Conservation (phyloP, 768 basidiomycete species). For the Mrakia gelida region DNA sequence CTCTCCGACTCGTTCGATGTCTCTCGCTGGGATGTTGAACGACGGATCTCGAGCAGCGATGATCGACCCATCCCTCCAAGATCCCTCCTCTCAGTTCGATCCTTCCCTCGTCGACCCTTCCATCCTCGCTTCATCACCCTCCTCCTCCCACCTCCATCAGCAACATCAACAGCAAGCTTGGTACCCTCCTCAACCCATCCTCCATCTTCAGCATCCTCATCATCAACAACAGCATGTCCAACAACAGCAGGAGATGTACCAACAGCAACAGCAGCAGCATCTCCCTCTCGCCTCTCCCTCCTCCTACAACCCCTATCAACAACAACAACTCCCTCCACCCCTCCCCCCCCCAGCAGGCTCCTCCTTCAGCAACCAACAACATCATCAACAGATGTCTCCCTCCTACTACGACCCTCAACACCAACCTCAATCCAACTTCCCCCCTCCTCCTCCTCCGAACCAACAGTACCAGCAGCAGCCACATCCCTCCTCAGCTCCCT, state of each 20-base stretch:
- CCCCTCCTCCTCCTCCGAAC: not conserved
- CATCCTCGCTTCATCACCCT: not conserved
- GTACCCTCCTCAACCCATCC: not conserved
- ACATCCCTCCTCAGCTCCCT: not conserved
- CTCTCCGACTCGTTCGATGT: not conserved
- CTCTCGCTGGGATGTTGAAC: conserved; percentile 16
- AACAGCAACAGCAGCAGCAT: not conserved
- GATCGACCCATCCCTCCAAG: conserved; percentile 14
- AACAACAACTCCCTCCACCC: not conserved
- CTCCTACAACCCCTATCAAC: not conserved
- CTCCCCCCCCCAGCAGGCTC: not conserved
- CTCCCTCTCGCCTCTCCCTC: conserved; percentile 1
- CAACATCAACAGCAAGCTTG: not conserved
- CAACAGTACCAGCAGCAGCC: not conserved
- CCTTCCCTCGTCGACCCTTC: not conserved
- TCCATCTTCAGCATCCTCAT: not conserved
- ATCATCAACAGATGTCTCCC: not conserved
- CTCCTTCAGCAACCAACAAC: not conserved
- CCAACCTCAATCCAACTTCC: not conserved
- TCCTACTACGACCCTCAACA: not conserved
- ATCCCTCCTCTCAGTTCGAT: not conserved
- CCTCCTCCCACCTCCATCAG: not conserved
- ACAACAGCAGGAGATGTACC: not conserved
- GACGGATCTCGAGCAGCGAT: not conserved
- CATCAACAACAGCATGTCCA: not conserved